These are phyloP conservation scores for Naematelia aurantialba DNA, from an alignment of 768 basidiomycete species.

Conservation along the genomic window DNA sequence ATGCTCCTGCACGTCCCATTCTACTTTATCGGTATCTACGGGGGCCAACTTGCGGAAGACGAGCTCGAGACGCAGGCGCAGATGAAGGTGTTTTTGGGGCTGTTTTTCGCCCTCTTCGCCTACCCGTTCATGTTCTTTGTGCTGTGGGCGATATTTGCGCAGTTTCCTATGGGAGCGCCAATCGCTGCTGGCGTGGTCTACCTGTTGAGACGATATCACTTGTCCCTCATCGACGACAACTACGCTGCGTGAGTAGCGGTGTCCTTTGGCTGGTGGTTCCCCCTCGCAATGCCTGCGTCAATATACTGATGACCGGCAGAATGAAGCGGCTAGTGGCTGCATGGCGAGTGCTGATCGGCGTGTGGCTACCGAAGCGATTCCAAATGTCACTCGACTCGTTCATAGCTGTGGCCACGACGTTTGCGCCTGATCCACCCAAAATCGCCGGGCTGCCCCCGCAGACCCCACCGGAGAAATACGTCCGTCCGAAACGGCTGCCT, in stretches of 20 bases:
- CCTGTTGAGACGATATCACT: conserved; percentile 79
- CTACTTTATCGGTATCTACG: conserved; percentile 73
- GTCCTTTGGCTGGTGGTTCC: conserved; percentile 6
- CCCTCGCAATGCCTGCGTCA: no score
- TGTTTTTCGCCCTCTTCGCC: conserved; percentile 67
- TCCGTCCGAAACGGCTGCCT: conserved; percentile 55
- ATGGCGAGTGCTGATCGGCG: conserved; percentile 94
- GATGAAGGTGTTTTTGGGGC: conserved; percentile 86
- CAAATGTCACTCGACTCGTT: conserved; percentile 74
- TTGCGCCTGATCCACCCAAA: conserved; percentile 36
- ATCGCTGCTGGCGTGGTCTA: conserved; percentile 67
- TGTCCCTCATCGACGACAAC: conserved; percentile 76
- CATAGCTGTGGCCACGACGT: conserved; percentile 20
- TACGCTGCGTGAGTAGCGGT: conserved; percentile 65
- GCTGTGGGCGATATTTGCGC: conserved; percentile 78
- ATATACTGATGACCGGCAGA: conserved; percentile 52
- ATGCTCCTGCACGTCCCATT: conserved; percentile 61
- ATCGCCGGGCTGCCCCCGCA: conserved; percentile 33
- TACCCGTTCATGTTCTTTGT: conserved; percentile 82
- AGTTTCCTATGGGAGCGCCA: conserved; percentile 68
- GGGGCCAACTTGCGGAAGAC: conserved; percentile 69
- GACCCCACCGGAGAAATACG: conserved; percentile 26
- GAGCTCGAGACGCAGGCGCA: conserved; percentile 95
- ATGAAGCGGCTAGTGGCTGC: conserved; percentile 81
- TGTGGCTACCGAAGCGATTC: conserved; percentile 83